phyloP scores from a whole-genome alignment of 306 rosid species.

The Cucumis hystrix region DNA sequence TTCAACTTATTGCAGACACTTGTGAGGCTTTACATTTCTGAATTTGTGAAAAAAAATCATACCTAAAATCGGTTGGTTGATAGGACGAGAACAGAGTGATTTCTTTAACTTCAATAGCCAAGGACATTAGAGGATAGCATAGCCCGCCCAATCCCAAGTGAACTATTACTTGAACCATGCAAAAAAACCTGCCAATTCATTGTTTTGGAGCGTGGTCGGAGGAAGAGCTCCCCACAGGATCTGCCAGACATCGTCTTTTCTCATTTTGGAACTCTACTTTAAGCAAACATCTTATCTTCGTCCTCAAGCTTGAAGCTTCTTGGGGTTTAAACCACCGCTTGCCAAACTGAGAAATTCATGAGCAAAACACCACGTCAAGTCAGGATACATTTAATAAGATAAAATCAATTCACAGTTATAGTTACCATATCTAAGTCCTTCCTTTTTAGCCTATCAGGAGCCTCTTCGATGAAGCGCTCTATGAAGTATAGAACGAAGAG shows the following conservation, averaged over 20 bases:
- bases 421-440: constrained; percentile 64
- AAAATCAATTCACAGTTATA: background rate
- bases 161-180: background rate
- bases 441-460: constrained; percentile 60
- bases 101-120: background rate
- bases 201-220: background rate
- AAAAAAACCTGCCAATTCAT: background rate
- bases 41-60: background rate
- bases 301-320: constrained; percentile 79
- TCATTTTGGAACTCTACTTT: constrained; percentile 27
- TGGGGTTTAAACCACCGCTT: constrained; percentile 78
- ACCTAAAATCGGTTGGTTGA: background rate
- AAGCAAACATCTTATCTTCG: constrained; percentile 50
- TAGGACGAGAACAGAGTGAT: background rate
- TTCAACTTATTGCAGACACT: background rate
- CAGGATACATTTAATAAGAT: background rate
- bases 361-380: constrained; percentile 2
- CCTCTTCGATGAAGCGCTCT: constrained; percentile 70
- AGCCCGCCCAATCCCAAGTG: background rate
- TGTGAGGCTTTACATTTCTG: background rate
- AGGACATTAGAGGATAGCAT: background rate
- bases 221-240: constrained; percentile 13
- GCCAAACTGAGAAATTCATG: constrained; percentile 45
- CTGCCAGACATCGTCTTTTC: background rate
- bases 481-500: constrained; percentile 80